Base-by-base conservation (phyloP, 129 eudicot genomes). In the Flaveria linearis region DNA sequence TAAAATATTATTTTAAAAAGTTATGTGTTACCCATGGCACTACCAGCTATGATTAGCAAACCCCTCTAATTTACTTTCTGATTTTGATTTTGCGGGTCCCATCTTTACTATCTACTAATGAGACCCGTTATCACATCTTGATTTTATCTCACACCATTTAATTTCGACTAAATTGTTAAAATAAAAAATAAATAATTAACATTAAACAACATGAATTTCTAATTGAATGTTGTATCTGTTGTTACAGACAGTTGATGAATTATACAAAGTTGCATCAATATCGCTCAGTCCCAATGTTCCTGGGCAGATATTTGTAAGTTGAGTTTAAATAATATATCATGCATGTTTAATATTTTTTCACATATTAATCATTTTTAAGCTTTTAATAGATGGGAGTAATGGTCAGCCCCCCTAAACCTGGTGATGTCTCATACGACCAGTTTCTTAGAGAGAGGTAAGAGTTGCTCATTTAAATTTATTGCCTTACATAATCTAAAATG, bases 351-450 rank as follows among this genome's bases (percentile, higher is more conserved):
- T 73, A 55, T 13, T 5, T 57, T 11, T 45, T 45, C n/a, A 45
- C 18, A 67, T 13, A 5, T 30, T 80, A 25, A 66, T 74, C 0
- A 2, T 43, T 62, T 65, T 23, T 50, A 7, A 73, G 15, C 30
- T 42, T 80, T 66, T 70, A 33, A 74, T 82, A 95, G 99, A 69
- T 95, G 85, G 99, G 99, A 69, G 72, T 78, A 18, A 95, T 95
- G 99, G 97, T 95, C 79, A 91, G 85, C 76, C 99, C 99, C 50
- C 99, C 92, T 9, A 83, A 89, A 82, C 97, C 96, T 50, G 99
- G 99, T 69, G 99, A 95, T 81, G 86, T 91, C 78, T 95, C 99
- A 10, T 95, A 89, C 68, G 89, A 87, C 0, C 80, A 71, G 86
- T 95, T 56, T 75, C 53, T 84, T 43, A 92, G 96, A 83, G 99